Conservation (phyloP, 495 filamentous ascomycete species). For the Tirmania nivea region DNA sequence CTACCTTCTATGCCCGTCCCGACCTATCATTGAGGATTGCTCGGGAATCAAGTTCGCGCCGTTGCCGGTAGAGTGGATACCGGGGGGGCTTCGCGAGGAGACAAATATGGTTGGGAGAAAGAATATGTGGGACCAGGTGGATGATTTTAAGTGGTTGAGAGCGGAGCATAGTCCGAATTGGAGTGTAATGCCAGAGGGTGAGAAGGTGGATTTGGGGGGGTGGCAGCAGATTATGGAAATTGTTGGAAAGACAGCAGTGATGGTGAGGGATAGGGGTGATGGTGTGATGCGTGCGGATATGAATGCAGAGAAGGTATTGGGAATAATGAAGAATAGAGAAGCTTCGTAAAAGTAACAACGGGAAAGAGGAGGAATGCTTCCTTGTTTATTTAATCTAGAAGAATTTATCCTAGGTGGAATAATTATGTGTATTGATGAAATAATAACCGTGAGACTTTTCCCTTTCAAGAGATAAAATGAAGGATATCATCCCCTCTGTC, state of each 20-base stretch:
- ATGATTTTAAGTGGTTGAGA: slow-evolving; percentile 96
- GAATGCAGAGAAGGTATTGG: background rate
- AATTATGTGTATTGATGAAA: too few relatives aligned
- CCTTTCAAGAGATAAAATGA: too few relatives aligned
- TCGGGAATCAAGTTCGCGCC: slow-evolving; percentile 54
- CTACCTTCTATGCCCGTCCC: slow-evolving; percentile 59
- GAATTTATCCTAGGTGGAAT: too few relatives aligned
- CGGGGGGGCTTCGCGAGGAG: slow-evolving; percentile 28
- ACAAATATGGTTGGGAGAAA: slow-evolving; percentile 21
- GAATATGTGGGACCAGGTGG: slow-evolving; percentile 71
- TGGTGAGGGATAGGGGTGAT: slow-evolving; percentile 22
- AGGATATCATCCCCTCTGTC: too few relatives aligned
- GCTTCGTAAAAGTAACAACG: too few relatives aligned
- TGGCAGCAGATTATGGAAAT: background rate
- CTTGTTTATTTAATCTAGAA: too few relatives aligned
- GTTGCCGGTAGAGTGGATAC: slow-evolving; percentile 18
- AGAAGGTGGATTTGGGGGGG: slow-evolving; percentile 28
- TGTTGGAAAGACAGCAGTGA: slow-evolving; percentile 24
- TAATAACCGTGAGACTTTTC: too few relatives aligned
- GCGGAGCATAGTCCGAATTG: slow-evolving; percentile 73
- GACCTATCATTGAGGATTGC: slow-evolving; percentile 89
- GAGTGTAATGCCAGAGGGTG: slow-evolving; percentile 39
- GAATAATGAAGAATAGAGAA: background rate
- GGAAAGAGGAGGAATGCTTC: too few relatives aligned
- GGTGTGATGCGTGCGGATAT: background rate